Evolutionary conservation across 164 flowering plant species (phyloP).

Genomic region (Amborella trichopoda): DNA sequence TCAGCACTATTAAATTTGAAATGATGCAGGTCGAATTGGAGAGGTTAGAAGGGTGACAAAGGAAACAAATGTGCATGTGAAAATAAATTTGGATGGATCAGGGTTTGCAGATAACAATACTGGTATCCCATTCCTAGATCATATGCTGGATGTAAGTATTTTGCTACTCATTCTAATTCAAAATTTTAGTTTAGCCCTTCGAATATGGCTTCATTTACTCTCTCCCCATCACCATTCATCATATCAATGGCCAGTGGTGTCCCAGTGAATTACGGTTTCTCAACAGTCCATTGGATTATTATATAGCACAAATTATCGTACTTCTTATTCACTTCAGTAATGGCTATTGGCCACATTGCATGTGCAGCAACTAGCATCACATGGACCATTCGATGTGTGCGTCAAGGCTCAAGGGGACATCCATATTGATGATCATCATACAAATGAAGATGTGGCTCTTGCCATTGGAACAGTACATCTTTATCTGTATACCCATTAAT

Average conservation of each 20-base stretch:
- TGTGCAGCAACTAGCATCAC: constrained; percentile 93
- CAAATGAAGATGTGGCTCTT: constrained; percentile 98
- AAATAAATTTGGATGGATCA: constrained; percentile 72
- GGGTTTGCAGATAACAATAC: constrained; percentile 58
- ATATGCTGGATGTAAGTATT: constrained; percentile 86
- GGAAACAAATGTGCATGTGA: constrained; percentile 77
- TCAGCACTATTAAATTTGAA: too few species aligned
- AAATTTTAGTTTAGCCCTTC: too few species aligned
- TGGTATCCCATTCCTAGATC: constrained; percentile 90
- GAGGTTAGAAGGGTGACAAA: constrained; percentile 81
- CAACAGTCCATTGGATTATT: too few species aligned
- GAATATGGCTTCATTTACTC: too few species aligned
- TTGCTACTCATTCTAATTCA: too few species aligned
- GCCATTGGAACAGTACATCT: constrained; percentile 79
- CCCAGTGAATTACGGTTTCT: too few species aligned
- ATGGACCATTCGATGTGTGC: constrained; percentile 86
- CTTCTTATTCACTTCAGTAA: too few species aligned
- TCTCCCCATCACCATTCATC: too few species aligned
- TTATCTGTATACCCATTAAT: background rate
- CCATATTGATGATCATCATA: constrained; percentile 98
- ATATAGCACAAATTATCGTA: too few species aligned
- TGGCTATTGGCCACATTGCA: too few species aligned
- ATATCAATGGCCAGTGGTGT: too few species aligned
- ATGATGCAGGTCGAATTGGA: constrained; percentile 49
- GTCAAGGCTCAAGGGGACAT: constrained; percentile 82